These are phyloP conservation scores for Mimosa bimucronata DNA, from an alignment of 306 rosid species.

Conservation along the genomic window DNA sequence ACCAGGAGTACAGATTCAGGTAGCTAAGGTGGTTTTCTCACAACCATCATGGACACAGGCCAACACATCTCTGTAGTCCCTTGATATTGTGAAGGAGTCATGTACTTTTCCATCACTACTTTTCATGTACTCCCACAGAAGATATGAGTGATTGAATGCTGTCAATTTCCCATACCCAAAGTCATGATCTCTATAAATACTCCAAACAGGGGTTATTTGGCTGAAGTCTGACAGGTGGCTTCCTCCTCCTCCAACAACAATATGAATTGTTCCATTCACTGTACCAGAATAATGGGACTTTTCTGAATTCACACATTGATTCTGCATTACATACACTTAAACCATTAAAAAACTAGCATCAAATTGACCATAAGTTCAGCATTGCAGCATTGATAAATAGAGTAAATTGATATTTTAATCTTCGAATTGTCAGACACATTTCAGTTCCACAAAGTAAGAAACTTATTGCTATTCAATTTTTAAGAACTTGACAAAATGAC, in stretches of 20 bases:
- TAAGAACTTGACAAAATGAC: background rate
- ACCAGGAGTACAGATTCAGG: background rate
- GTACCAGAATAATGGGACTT: constrained; percentile 58
- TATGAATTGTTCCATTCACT: constrained; percentile 74
- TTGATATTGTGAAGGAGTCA: constrained; percentile 69
- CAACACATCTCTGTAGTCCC: constrained; percentile 74
- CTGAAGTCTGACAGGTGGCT: constrained; percentile 58
- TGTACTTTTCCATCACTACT: constrained; percentile 70
- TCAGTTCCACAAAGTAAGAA: background rate
- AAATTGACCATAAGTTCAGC: background rate
- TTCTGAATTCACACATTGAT: constrained; percentile 62
- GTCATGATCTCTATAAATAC: constrained; percentile 64
- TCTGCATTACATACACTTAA: constrained; percentile 49
- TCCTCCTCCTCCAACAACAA: constrained; percentile 81
- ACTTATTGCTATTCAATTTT: background rate
- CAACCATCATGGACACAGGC: constrained; percentile 83
- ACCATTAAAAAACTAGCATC: constrained; percentile 7
- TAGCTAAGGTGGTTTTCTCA: constrained; percentile 64
- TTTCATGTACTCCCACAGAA: constrained; percentile 74
- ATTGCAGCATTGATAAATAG: background rate
- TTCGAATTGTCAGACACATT: background rate
- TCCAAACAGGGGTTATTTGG: constrained; percentile 56
- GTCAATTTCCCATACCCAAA: constrained; percentile 77
- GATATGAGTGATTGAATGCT: constrained; percentile 70
- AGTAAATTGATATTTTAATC: background rate